Conservation (phyloP, 2,329 filamentous ascomycete species). For the Botrytis pseudocinerea region DNA sequence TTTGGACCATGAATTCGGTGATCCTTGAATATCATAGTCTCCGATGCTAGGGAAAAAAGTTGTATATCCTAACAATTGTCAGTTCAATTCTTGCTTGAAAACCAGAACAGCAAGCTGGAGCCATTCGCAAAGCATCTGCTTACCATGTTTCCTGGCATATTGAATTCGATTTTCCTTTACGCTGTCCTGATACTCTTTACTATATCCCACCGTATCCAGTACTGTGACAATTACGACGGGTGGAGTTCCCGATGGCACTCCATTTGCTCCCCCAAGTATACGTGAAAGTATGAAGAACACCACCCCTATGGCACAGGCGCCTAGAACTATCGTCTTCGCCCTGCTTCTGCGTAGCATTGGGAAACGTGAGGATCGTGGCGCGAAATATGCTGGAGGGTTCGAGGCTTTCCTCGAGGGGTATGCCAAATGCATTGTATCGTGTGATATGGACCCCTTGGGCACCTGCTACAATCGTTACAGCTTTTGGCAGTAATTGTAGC, state of each 20-base stretch:
- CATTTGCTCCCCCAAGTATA: conserved; percentile 36
- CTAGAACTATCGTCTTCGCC: conserved; percentile 58
- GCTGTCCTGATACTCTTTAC: conserved; percentile 66
- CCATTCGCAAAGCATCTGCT: conserved; percentile 34
- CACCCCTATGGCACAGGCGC: conserved; percentile 38
- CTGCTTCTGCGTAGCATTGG: conserved; percentile 61
- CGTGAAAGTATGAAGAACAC: conserved; percentile 62
- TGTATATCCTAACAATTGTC: conserved; percentile 66
- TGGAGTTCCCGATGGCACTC: conserved; percentile 54
- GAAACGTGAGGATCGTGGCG: conserved; percentile 57
- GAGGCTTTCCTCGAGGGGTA: conserved; percentile 84
- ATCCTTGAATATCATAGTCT: conserved; percentile 69
- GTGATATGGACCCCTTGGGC: conserved; percentile 24
- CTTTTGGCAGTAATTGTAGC: conserved; percentile 22
- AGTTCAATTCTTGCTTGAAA: conserved; percentile 14
- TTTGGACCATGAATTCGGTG: conserved; percentile 68
- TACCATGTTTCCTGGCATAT: conserved; percentile 87
- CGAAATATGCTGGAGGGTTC: conserved; percentile 67
- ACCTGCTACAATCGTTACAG: conserved; percentile 24
- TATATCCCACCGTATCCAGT: conserved; percentile 65
- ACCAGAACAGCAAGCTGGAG: neutral
- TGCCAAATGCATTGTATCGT: conserved; percentile 76
- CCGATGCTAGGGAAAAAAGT: conserved; percentile 77
- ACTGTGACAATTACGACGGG: conserved; percentile 81
- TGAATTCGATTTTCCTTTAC: conserved; percentile 80